Base-by-base conservation (phyloP, 345 rosid species). In the Lumnitzera littorea region DNA sequence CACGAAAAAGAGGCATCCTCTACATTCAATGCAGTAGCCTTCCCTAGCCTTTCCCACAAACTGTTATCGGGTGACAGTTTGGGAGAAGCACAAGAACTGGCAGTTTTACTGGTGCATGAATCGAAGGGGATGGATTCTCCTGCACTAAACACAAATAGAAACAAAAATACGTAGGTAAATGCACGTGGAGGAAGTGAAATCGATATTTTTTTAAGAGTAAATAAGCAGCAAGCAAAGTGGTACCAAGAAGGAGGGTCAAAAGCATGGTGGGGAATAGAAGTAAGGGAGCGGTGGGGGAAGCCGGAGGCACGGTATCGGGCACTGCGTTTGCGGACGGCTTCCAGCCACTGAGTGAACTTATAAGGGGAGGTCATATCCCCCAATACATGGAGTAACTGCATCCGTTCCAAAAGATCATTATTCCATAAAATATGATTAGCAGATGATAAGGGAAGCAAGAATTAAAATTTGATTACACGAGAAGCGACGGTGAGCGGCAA, bases 11-110 rank as follows among this genome's bases (percentile, higher is more conserved):
- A 77, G 61, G 56, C 76, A 0, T 88, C 80, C 12, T 91, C 96
- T 0, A 86, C 84, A 70, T 84, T 91, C 76, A 88, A 69, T 47
- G 65, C 70, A 31, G 75, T 76, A 62, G 96, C 92, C 76, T 82
- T 88, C 50, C 95, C 92, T 54, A 94, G 87, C 73, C 91, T 91
- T 69, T 94, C 97, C 97, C 91, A 94, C 82, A 94, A 74, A 71
- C 78, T 86, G 65, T 71, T 67, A 59, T 84, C 97, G 0, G 83
- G 73, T 66, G 61, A 71, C 62, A 81, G 86, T 67, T 75, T 91
- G 24, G 68, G 56, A 5, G 80, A 76, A 36, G 43, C 43, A 9
- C 43, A 36, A 29, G 36, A 3, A 36, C 43, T 36, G 43, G 43
- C 43, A 36, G 43, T 36, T 8, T 68, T 74, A 59, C 70, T 62